These are phyloP conservation scores for Trichosporon sp. DNA, from an alignment of 1,284 basidiomycete genomes.

Conservation along the genomic window DNA sequence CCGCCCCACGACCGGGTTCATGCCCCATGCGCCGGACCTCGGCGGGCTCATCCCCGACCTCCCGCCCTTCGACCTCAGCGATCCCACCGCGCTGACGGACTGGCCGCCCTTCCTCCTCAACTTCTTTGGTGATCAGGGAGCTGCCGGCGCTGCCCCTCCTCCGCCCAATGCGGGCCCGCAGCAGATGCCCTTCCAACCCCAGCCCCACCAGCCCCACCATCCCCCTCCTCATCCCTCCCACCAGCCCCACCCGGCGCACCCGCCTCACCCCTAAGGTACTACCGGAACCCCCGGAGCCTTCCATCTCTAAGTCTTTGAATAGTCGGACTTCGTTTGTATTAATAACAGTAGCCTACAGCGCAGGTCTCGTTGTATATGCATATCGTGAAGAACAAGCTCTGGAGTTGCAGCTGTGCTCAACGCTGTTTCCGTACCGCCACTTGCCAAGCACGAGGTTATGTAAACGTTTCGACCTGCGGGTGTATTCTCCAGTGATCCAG, in stretches of 20 bases:
- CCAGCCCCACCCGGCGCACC: not conserved
- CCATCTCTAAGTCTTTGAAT: too few species aligned
- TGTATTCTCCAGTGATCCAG: too few species aligned
- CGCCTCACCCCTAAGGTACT: not conserved
- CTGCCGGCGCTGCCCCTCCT: not conserved
- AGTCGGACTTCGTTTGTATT: not conserved
- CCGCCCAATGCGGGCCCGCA: not conserved
- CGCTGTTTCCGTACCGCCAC: too few species aligned
- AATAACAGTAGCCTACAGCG: not conserved
- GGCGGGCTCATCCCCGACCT: conserved; percentile 12
- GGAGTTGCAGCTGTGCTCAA: too few species aligned
- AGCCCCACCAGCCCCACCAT: not conserved
- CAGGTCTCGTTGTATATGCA: not conserved
- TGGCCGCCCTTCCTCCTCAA: conserved; percentile 25
- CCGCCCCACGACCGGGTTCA: conserved; percentile 9
- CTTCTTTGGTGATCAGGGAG: conserved; percentile 17
- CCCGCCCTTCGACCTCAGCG: conserved; percentile 14
- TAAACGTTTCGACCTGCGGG: too few species aligned
- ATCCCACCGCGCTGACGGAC: conserved; percentile 11
- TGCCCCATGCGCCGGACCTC: conserved; percentile 17
- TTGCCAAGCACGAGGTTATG: too few species aligned
- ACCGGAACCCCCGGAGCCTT: too few species aligned
- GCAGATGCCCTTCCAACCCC: not conserved
- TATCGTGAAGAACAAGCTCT: too few species aligned
- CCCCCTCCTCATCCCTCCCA: not conserved